Conservation (phyloP, 192 early-diverging fungal species). For the Backusella westeae region DNA sequence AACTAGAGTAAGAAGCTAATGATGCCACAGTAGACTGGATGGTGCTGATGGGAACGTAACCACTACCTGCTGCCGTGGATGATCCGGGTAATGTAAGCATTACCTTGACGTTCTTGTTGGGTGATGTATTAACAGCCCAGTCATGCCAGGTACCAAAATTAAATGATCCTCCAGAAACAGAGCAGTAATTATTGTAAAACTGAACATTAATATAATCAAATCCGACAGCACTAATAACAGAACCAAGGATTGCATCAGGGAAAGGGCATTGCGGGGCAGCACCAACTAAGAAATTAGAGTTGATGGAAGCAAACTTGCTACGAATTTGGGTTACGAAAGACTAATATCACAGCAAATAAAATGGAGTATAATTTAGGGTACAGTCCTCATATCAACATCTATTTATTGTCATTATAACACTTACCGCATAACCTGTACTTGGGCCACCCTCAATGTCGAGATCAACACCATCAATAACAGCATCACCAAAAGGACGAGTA, state of each 20-base stretch:
- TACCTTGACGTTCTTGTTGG: slow-evolving; percentile 65
- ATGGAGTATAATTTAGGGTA: neutral
- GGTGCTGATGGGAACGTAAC: slow-evolving; percentile 54
- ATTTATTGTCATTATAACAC: neutral
- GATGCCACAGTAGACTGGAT: slow-evolving; percentile 42
- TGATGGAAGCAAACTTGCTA: slow-evolving; percentile 37
- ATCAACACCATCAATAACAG: slow-evolving; percentile 50
- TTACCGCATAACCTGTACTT: slow-evolving; percentile 49
- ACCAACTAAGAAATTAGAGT: slow-evolving; percentile 49
- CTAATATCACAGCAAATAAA: neutral
- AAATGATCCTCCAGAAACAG: slow-evolving; percentile 49
- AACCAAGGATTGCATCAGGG: slow-evolving; percentile 67
- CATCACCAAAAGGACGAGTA: slow-evolving; percentile 67
- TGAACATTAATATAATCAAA: slow-evolving; percentile 73
- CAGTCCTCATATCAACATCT: neutral
- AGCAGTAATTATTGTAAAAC: slow-evolving; percentile 84
- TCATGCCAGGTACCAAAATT: slow-evolving; percentile 74
- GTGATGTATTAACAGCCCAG: slow-evolving; percentile 58
- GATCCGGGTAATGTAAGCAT: slow-evolving; percentile 66
- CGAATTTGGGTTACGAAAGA: slow-evolving; percentile 57
- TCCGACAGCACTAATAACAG: slow-evolving; percentile 54
- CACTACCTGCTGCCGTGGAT: slow-evolving; percentile 53
- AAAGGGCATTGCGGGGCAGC: slow-evolving; percentile 77
- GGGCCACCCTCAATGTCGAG: slow-evolving; percentile 71
- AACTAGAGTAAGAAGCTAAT: slow-evolving; percentile 46